These are phyloP conservation scores for Coemansia nantahalensis DNA, from an alignment of 192 early-diverging fungal genomes.

Conservation along the genomic window DNA sequence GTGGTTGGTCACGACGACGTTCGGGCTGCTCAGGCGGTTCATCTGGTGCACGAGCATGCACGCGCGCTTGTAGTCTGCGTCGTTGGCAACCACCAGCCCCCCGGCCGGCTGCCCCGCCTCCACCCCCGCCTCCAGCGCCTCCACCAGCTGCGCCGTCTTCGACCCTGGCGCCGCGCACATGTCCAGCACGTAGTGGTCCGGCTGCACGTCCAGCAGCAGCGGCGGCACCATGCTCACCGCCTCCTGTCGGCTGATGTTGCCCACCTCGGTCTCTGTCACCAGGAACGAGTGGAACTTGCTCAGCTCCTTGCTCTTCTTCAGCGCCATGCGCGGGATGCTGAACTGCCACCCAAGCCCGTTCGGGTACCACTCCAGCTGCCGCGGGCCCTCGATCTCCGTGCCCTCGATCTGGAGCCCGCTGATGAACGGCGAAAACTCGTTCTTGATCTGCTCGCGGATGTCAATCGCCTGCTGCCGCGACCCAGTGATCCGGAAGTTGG, in stretches of 20 bases:
- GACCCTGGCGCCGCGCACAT: conserved; percentile 99
- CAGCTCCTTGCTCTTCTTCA: conserved; percentile 76
- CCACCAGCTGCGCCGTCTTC: conserved; percentile 93
- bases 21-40: conserved; percentile 90
- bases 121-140: conserved; percentile 70
- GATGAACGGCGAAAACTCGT: conserved; percentile 61
- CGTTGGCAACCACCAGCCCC: conserved; percentile 96
- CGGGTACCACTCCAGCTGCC: conserved; percentile 83
- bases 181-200: conserved; percentile 82
- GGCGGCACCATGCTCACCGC: conserved; percentile 99
- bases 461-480: conserved; percentile 59
- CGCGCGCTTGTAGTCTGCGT: conserved; percentile 85
- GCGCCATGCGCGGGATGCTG: conserved; percentile 65
- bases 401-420: conserved; percentile 64
- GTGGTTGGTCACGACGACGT: conserved; percentile 94
- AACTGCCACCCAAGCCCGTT: conserved; percentile 90
- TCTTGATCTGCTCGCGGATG: conserved; percentile 53
- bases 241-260: conserved; percentile 96
- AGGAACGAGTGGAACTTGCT: conserved; percentile 90
- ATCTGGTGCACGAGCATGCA: conserved; percentile 96
- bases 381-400: conserved; percentile 68
- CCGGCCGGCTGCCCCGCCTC: conserved; percentile 55
- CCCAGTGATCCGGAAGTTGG: conserved; percentile 93
- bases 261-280: conserved; percentile 96
- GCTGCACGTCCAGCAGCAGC: conserved; percentile 83